These are phyloP conservation scores for Xylaria sp. DNA, from an alignment of 2,329 filamentous ascomycete species.

Conservation along the genomic window DNA sequence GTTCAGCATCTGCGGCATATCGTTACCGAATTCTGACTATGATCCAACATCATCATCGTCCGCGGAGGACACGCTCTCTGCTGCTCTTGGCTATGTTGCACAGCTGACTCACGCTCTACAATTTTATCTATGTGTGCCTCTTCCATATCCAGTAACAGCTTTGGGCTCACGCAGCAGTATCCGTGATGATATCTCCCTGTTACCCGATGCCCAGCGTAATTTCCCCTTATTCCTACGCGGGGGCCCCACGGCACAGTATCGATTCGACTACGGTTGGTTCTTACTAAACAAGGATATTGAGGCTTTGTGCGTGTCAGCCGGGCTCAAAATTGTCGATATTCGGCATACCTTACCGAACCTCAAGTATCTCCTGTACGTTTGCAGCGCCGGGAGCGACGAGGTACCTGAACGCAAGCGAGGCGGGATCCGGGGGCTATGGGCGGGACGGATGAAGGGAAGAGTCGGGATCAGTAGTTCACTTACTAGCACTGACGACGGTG, in stretches of 20 bases:
- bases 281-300: conserved; percentile 97
- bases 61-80: conserved; percentile 78
- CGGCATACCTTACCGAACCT: conserved; percentile 92
- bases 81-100: conserved; percentile 83
- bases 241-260: conserved; percentile 78
- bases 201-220: conserved; percentile 63
- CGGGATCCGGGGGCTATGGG: conserved; percentile 69
- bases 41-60: conserved; percentile 61
- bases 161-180: conserved; percentile 77
- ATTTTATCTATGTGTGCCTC: conserved; percentile 80
- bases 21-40: conserved; percentile 83
- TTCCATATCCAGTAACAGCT: conserved; percentile 82
- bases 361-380: conserved; percentile 90
- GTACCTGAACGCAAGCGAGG: conserved; percentile 71
- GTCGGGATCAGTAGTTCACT: conserved; percentile 39
- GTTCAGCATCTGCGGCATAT: conserved; percentile 84
- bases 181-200: conserved; percentile 69
- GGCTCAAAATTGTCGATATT: conserved; percentile 86
- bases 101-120: conserved; percentile 80
- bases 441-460: conserved; percentile 57
- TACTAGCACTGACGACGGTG: conserved; percentile 52
- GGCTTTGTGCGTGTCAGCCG: conserved; percentile 70
- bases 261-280: conserved; percentile 96
- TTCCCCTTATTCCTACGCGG: conserved; percentile 82
- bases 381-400: conserved; percentile 79